Conservation (phyloP, 441 rosid species). For the Populus hybrid region DNA sequence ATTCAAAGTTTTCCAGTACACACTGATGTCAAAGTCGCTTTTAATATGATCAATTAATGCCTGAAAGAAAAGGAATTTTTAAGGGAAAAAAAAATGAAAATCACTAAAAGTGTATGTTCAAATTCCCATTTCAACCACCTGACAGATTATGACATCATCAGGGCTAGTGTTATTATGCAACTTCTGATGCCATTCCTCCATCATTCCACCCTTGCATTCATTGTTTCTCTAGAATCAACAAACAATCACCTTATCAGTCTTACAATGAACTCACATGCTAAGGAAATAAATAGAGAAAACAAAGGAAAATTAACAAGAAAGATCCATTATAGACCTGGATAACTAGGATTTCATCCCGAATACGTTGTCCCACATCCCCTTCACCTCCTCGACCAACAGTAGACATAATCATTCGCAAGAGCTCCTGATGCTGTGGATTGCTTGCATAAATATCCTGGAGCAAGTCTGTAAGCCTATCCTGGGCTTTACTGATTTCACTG, state of each 20-base stretch:
- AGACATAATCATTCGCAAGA: conserved; percentile 86
- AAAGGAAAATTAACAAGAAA: conserved; percentile 17
- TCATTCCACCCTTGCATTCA: conserved; percentile 96
- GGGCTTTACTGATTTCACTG: conserved; percentile 98
- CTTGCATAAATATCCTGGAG: conserved; percentile 63
- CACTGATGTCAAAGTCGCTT: conserved; percentile 74
- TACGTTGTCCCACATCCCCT: conserved; percentile 98
- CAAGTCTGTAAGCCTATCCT: conserved; percentile 85
- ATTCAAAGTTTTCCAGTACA: conserved; percentile 96
- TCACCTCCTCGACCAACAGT: conserved; percentile 99
- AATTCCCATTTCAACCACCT: conserved; percentile 50
- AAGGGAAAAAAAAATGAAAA: conserved; percentile 17
- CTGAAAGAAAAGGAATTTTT: conserved; percentile 44
- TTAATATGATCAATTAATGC: conserved; percentile 81
- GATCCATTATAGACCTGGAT: conserved; percentile 66
- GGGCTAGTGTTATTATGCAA: conserved; percentile 99
- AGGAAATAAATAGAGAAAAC: conserved; percentile 5
- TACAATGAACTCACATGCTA: neutral
- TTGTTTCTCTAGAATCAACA: conserved; percentile 74
- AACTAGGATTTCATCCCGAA: conserved; percentile 96
- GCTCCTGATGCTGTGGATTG: conserved; percentile 69
- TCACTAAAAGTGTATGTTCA: conserved; percentile 10
- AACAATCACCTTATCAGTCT: conserved; percentile 15
- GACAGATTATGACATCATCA: conserved; percentile 95
- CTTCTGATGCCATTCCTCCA: conserved; percentile 99